Base-by-base conservation (phyloP, 1,139 yeast species). In the Blastobotrys arbuscula region DNA sequence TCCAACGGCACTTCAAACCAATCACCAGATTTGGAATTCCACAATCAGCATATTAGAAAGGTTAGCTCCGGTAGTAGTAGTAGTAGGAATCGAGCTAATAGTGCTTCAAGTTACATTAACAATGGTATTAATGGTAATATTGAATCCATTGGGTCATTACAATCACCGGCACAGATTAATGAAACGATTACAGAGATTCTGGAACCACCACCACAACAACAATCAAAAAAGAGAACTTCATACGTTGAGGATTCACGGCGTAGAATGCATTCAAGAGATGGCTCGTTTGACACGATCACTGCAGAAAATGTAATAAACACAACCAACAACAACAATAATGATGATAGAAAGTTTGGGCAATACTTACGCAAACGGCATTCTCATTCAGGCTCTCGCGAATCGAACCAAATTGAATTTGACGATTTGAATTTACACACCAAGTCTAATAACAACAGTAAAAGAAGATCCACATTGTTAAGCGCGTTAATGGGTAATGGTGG, bases 201-300 rank as follows among this genome's bases (percentile, higher is more conserved):
- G 10, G 3, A 35, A 8, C 10, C 37, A 15, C 16, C 26, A 13
- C 15, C 28, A 7, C 36, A 33, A 13, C 26, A 33, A 23, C 30
- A 19, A 16, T 21, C 44, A 21, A 21, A 15, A 30, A 37, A 39
- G 20, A 26, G 38, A 19, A 34, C 44, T n/a, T 49, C 51, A 18
- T 45, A 45, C 36, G 51, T 49, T 18, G 51, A 49, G 23, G 52
- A 44, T 23, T 18, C 37, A 28, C 28, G 42, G 24, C 20, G 53
- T n/a, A 20, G 45, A 20, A 47, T 50, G 19, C 60, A 57, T 46
- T 50, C 54, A 12, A 46, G 60, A 26, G 51, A 52, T 24, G 50
- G 50, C 12, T 52, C 57, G 41, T 45, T 46, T 21, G 60, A 56
- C 26, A 57, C 60, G 1, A 55, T 57, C 10, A 45, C 53, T 13